Base-by-base conservation (phyloP, 2,329 filamentous ascomycete species). In the Diaporthe vexans region DNA sequence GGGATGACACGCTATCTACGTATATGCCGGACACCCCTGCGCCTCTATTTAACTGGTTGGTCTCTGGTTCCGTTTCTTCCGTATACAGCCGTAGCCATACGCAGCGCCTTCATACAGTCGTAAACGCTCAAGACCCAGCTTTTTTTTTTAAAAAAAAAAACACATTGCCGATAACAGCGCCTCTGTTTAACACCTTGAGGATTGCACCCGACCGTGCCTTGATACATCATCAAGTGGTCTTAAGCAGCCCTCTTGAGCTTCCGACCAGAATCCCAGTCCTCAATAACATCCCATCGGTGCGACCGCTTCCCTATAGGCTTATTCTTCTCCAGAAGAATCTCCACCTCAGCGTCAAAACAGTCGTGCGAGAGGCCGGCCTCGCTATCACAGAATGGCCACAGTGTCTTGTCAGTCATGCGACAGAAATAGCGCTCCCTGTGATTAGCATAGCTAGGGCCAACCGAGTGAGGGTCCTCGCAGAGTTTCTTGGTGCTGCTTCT, bases 351-450 rank as follows among this genome's bases (percentile, higher is more conserved):
- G 19, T 71, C 56, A 26, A 52, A 61, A 29, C 69, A 71, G 5
- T 51, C 24, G n/a, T 57, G 29, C 8, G 17, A 24, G 9, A 71
- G 15, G 19, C 24, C 56, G 3, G 29, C 48, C 9, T 10, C 19
- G 21, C 43, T 29, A 21, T 61, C 56, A n/a, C 69, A 71, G 6
- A 59, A 61, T 35, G 69, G 69, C 69, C 69, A 71, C 19, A 71
- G 33, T 24, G 69, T 61, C 21, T 61, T 71, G 29, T 71, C 54
- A 9, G 69, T 61, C 54, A 71, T 71, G 24, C 69, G 69, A 19
- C 69, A 71, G 29, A 59, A 61, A 6, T 10, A 17, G 24, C 69
- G 69, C 54, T 71, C 69, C 10, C 33, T 26, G 43, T 35, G 69
- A 26, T 48, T 71, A 8, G 54, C 54, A 26, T 71, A 71, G 52